Percentiles rank a stretch among this genome's conserved stretches.
Conservation (phyloP, 495 filamentous ascomycete species). For the Penicillium longicatenatum region DNA sequence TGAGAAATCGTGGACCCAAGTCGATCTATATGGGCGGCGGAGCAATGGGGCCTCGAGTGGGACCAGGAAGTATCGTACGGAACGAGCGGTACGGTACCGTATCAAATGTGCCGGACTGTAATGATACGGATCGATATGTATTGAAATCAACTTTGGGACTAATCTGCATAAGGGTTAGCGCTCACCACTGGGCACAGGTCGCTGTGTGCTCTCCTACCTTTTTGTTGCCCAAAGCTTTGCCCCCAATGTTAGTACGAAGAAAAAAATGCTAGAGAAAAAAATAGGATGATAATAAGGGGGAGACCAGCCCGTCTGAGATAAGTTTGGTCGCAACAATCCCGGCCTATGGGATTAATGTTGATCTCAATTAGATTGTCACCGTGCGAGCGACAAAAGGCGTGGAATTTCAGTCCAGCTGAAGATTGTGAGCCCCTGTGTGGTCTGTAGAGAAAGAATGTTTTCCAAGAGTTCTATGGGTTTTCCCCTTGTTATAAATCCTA, state of each 20-base stretch:
- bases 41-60: constrained; percentile 1
- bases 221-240: background rate
- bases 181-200: background rate
- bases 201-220: background rate
- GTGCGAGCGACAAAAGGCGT: constrained; percentile 1
- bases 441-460: constrained; percentile 1
- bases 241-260: background rate
- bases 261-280: background rate
- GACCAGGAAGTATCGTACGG: constrained; percentile 1
- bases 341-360: background rate
- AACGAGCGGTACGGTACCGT: constrained; percentile 10
- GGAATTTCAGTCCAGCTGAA: constrained; percentile 8
- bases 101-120: constrained; percentile 10
- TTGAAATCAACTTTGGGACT: background rate
- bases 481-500: constrained; percentile 6
- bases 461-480: background rate
- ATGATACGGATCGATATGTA: constrained; percentile 5
- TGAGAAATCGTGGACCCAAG: constrained; percentile 4
- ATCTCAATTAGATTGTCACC: background rate
- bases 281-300: background rate
- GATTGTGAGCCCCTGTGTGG: constrained; percentile 1
- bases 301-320: background rate
- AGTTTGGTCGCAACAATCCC: background rate
- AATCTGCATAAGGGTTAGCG: background rate
- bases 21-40: constrained; percentile 11